Evolutionary conservation across 495 filamentous ascomycete genomes (phyloP), one percentile per base, ranked within the genome.

Genomic region (Aspergillus leporis): DNA sequence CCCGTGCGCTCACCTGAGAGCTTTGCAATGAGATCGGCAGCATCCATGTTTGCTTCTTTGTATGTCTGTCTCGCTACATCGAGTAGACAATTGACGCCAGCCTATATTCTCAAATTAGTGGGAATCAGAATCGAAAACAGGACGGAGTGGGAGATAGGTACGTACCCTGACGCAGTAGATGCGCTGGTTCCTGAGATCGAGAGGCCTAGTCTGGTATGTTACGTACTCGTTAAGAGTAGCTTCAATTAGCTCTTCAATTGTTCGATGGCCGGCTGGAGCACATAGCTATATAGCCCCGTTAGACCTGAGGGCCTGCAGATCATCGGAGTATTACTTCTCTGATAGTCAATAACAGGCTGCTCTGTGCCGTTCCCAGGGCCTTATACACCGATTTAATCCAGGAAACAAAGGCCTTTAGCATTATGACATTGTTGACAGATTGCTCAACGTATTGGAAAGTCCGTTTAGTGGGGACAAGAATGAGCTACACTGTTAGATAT

Each of bases 181-280:
- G 50, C 94, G 81, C 70, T 98, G 95, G 64, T 97, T 95, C 52
- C 92, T 84, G 53, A 96, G 77, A 59, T 96, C 94, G 10, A 98
- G 81, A 3, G 94, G 90, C 41, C 85, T 84, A 51, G 82, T 90
- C 61, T 90, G 87, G 65, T 89, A 96, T 4, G 79, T 81, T 1
- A 90, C 87, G 69, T 94, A 88, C 49, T 90, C 84, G 58, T 98
- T 96, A 61, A 98, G 87, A 0, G 85, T 86, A 28, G 76, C 70
- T 49, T 84, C 75, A 55, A 98, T 93, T 3, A 91, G 63, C 8
- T 78, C 69, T 53, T 87, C 76, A 4, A 93, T 78, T 5, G 79
- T 77, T 21, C 73, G 75, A 41, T 87, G 78, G n/a, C 78, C 82
- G 18, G 81, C 81, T 3, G 84, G 82, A 14, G 78, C 77, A 61